Evolutionary conservation across 129 eudicot genomes (phyloP).

Genomic region (Chrysanthemum seticuspe): DNA sequence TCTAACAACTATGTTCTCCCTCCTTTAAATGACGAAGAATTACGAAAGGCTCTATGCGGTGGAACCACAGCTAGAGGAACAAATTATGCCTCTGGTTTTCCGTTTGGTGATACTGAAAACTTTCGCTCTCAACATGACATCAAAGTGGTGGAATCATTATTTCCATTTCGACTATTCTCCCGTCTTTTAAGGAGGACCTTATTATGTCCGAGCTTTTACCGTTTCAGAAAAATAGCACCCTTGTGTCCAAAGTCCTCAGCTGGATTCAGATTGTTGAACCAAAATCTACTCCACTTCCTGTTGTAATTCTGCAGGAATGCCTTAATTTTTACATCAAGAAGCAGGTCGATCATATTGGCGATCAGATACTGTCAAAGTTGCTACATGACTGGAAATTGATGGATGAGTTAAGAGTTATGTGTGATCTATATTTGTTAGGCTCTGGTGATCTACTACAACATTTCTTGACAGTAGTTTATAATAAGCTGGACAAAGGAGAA

Average conservation of each 20-base stretch:
- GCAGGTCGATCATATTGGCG: constrained; percentile 93
- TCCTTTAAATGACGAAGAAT: constrained; percentile 74
- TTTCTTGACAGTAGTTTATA: constrained; percentile 72
- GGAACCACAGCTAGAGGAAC: constrained; percentile 48
- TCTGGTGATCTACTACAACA: constrained; percentile 99
- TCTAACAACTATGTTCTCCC: constrained; percentile 70
- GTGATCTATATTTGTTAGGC: constrained; percentile 87
- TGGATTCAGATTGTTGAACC: constrained; percentile 77
- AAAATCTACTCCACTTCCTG: constrained; percentile 73
- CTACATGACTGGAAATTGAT: constrained; percentile 89
- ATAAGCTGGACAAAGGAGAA: constrained; percentile 91
- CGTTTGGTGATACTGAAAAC: constrained; percentile 53
- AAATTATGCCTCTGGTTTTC: constrained; percentile 52
- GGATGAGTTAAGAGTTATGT: constrained; percentile 87
- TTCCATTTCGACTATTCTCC: constrained; percentile 91
- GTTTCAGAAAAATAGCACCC: constrained; percentile 78
- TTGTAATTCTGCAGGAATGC: constrained; percentile 80
- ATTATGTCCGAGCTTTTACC: constrained; percentile 79
- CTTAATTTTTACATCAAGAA: constrained; percentile 77
- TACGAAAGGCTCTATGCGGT: constrained; percentile 59
- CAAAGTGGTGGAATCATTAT: constrained; percentile 58
- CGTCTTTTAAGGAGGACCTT: constrained; percentile 77
- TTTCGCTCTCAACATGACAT: constrained; percentile 51
- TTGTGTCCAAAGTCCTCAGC: constrained; percentile 65
- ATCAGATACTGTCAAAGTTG: constrained; percentile 81